phyloP scores from a whole-genome alignment of 2,329 filamentous ascomycete species.

The Trichoderma sp. region DNA sequence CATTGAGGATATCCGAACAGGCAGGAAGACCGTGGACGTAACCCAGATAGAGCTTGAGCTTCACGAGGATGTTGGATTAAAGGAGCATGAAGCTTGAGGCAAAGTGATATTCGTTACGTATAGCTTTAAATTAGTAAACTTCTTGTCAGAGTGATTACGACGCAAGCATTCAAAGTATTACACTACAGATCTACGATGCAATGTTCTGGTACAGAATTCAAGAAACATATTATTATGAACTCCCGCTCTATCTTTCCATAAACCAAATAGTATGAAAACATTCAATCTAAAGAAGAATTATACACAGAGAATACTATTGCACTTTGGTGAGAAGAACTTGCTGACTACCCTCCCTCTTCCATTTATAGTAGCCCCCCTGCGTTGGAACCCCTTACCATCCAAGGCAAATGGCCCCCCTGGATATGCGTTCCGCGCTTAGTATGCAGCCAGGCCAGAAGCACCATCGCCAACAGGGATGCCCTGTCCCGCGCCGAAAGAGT shows the following conservation, averaged over 20 bases:
- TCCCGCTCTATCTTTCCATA: too few species aligned
- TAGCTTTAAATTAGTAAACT: background rate
- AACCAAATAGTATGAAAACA: background rate
- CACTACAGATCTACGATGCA: background rate
- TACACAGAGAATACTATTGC: background rate
- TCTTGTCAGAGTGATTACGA: background rate
- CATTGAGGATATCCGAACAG: slow-evolving; percentile 29
- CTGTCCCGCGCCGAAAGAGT: slow-evolving; percentile 28
- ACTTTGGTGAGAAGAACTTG: background rate
- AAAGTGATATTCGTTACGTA: background rate
- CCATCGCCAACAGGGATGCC: slow-evolving; percentile 24
- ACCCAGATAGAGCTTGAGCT: slow-evolving; percentile 23
- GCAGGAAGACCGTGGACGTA: slow-evolving; percentile 23
- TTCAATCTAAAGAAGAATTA: background rate
- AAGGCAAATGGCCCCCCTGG: background rate
- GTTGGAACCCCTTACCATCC: background rate
- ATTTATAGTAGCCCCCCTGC: background rate
- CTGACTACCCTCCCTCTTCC: background rate
- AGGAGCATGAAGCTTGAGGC: background rate
- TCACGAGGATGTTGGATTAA: slow-evolving; percentile 21
- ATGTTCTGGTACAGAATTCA: background rate
- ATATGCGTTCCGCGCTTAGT: slow-evolving; percentile 10
- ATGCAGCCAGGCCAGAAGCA: slow-evolving; percentile 27
- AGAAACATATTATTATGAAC: background rate
- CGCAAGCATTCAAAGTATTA: background rate